phyloP scores from a whole-genome alignment of 345 rosid genomes.

The Eucalyptus viminalis region DNA sequence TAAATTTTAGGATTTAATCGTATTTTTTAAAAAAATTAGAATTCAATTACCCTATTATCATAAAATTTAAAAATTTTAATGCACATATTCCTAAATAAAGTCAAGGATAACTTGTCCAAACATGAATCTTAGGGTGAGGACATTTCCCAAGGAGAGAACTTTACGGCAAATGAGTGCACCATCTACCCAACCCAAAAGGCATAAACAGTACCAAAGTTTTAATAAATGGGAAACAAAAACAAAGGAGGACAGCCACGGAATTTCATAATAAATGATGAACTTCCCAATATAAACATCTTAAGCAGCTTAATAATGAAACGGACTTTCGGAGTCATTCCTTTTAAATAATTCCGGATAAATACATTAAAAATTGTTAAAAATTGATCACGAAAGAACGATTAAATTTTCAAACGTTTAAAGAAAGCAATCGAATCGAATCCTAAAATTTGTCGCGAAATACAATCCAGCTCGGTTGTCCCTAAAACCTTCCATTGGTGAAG shows the following conservation, averaged over 20 bases:
- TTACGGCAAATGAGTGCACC: background rate
- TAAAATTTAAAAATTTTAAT: no score
- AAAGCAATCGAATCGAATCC: no score
- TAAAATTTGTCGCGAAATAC: no score
- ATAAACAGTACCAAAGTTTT: background rate
- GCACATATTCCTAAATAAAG: no score
- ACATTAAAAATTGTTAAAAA: no score
- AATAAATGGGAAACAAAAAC: background rate
- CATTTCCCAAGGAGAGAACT: background rate
- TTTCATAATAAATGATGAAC: background rate
- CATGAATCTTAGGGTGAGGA: background rate
- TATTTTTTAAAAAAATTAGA: no score
- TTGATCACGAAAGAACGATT: no score
- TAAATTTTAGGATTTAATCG: rapidly evolving
- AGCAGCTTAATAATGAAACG: background rate
- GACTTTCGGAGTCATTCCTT: background rate
- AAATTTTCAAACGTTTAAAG: no score
- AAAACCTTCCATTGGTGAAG: background rate
- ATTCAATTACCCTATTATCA: rapidly evolving
- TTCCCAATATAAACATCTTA: rapidly evolving
- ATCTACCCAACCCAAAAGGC: background rate
- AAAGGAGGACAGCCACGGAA: background rate
- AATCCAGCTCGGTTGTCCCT: no score
- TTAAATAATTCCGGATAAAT: no score
- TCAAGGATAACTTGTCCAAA: no score